phyloP scores from a whole-genome alignment of 2,329 filamentous ascomycete species.

The Remersonia thermophila region DNA sequence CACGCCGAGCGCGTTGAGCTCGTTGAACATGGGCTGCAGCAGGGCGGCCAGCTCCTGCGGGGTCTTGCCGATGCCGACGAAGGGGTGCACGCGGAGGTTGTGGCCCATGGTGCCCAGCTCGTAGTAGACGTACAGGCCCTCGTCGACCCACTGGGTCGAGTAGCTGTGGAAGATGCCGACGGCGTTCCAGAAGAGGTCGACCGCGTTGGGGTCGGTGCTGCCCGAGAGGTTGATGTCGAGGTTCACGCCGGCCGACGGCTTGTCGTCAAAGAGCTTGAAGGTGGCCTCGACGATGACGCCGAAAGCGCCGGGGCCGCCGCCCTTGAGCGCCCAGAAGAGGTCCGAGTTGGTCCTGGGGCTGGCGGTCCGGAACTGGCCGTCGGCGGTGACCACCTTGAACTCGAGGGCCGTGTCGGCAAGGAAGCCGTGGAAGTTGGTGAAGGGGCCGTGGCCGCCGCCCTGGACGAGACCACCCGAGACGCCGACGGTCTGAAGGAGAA shows the following conservation, averaged over 20 bases:
- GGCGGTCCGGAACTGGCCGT: conserved; percentile 30
- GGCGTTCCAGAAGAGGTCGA: conserved; percentile 32
- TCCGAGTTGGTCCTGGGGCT: conserved; percentile 32
- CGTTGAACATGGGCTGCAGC: conserved; percentile 24
- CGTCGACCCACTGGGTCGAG: conserved; percentile 27
- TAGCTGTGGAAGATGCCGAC: conserved; percentile 35
- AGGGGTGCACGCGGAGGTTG: conserved; percentile 28
- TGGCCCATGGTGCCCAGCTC: conserved; percentile 28
- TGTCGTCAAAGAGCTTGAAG: conserved; percentile 39
- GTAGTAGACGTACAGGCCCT: conserved; percentile 32
- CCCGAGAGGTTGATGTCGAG: conserved; percentile 26
- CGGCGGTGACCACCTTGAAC: conserved; percentile 35
- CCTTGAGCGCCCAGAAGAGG: conserved; percentile 44
- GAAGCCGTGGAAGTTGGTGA: conserved; percentile 32
- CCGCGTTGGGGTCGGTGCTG: conserved; percentile 23
- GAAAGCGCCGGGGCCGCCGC: conserved; percentile 40
- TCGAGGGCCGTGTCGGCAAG: conserved; percentile 38
- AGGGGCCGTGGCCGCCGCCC: conserved; percentile 43
- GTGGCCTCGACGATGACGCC: conserved; percentile 35
- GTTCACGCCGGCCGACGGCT: conserved; percentile 29
- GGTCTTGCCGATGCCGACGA: conserved; percentile 26
- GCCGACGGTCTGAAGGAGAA: too few relatives aligned
- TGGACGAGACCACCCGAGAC: conserved; percentile 48
- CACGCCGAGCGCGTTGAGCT: conserved; percentile 20
- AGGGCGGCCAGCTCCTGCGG: conserved; percentile 23